A percentile compares a stretch with the other conserved stretches of the same genome.
Evolutionary conservation across 2,329 filamentous ascomycete genomes (phyloP).

Genomic region (Pseudocercospora fuligena): DNA sequence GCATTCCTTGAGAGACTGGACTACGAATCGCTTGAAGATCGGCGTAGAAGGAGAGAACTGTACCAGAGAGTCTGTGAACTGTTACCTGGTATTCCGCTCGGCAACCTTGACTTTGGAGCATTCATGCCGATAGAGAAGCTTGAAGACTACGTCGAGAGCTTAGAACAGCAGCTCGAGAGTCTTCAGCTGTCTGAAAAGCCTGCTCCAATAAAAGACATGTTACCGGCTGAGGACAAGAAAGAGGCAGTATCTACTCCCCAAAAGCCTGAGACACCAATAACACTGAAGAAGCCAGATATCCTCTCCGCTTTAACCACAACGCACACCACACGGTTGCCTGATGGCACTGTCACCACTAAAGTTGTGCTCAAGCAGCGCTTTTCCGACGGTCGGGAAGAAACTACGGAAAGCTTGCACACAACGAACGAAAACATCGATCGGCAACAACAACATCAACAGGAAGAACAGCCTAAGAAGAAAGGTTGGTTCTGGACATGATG

Average conservation of each 20-base stretch:
- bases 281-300: constrained; percentile 40
- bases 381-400: constrained; percentile 65
- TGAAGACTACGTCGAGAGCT: not conserved
- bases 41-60: not conserved
- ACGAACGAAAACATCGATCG: constrained; percentile 18
- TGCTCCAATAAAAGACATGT: not conserved
- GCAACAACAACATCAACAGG: constrained; percentile 1
- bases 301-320: constrained; percentile 64
- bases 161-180: not conserved
- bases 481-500: constrained; percentile 45
- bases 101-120: not conserved
- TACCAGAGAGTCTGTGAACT: not conserved
- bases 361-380: constrained; percentile 63
- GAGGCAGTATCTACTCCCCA: not conserved
- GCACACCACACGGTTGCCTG: constrained; percentile 58
- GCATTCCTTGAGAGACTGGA: not conserved
- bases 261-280: not conserved
- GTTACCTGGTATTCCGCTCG: not conserved
- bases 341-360: constrained; percentile 64
- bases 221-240: not conserved
- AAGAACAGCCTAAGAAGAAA: constrained; percentile 25
- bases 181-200: not conserved
- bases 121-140: not conserved
- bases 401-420: constrained; percentile 59
- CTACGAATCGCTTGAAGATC: constrained; percentile 4